Base-by-base conservation (phyloP, 441 rosid genomes). In the Populus hybrid region DNA sequence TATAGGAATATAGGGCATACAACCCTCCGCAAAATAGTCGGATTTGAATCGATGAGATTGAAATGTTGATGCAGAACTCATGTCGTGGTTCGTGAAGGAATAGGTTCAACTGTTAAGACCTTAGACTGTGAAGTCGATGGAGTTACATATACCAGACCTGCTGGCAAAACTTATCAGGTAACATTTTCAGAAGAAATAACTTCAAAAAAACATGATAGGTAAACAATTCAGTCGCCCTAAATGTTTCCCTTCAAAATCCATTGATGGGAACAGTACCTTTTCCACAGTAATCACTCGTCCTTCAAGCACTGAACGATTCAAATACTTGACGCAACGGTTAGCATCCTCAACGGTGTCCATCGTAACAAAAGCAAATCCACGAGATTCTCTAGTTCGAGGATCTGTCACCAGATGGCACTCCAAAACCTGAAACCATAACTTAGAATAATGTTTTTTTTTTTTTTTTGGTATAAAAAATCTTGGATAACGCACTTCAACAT, bases 331-430 rank as follows among this genome's bases (percentile, higher is more conserved):
- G 70, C 99, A 93, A 9, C 92, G 89, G 4, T 88, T 84, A 75
- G 97, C 99, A 79, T 87, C 99, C 77, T 85, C 85, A 75, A 81
- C 40, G 7, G 81, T 77, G 35, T 88, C 90, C 99, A 95, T 88
- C 0, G 97, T 90, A 66, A 95, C 89, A 84, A 95, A 95, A 78
- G 96, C 98, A 86, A 92, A 95, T 28, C 99, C 98, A 10, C 98
- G 94, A 67, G 76, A 77, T 66, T 30, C 32, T 30, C 32, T 30
- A 38, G 92, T 90, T 89, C 98, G 85, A 64, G 95, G 98, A 81
- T 95, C 98, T 65, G 90, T 89, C 76, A 93, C 99, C 73, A 92
- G 87, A 86, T 91, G 89, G 69, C 98, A 93, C 5, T 93, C 89
- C 40, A 87, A 76, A 65, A 95, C 99, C 99, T 95, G 76, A 82